A percentile compares a stretch with the other conserved stretches of the same genome.
Conservation (phyloP, 768 basidiomycete genomes). For the Flagelloscypha sp. region DNA sequence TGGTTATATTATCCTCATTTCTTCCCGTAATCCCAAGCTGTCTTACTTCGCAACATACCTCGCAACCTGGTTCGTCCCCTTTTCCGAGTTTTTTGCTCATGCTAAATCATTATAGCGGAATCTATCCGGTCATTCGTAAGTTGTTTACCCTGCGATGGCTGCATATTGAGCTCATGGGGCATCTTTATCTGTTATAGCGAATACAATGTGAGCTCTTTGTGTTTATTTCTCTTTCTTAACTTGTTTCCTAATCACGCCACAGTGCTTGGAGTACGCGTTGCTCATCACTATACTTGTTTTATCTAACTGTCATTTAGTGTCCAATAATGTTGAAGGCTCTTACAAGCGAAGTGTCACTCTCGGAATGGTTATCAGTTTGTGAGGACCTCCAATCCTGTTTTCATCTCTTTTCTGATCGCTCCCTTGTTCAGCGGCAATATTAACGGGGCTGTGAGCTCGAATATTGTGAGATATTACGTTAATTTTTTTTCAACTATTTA, state of each 20-base stretch:
- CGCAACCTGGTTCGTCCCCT: slow-evolving; percentile 48
- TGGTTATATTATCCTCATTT: slow-evolving; percentile 66
- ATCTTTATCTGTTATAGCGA: slow-evolving; percentile 38
- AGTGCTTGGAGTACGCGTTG: slow-evolving; percentile 30
- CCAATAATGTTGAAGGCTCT: slow-evolving; percentile 66
- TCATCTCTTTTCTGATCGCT: not conserved
- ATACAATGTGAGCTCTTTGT: slow-evolving; percentile 38
- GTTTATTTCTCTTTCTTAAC: not conserved
- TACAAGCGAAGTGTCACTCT: slow-evolving; percentile 70
- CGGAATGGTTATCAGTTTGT: slow-evolving; percentile 64
- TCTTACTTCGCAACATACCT: slow-evolving; percentile 69
- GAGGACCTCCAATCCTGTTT: slow-evolving; percentile 14
- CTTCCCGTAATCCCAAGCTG: slow-evolving; percentile 50
- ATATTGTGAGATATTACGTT: slow-evolving; percentile 44
- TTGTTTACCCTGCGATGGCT: too few species aligned
- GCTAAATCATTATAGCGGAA: slow-evolving; percentile 37
- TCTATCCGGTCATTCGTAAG: slow-evolving; percentile 68
- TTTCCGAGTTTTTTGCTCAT: not conserved
- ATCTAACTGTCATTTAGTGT: slow-evolving; percentile 27
- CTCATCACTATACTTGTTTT: not conserved
- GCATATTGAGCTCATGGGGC: too few species aligned
- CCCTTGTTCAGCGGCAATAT: slow-evolving; percentile 47
- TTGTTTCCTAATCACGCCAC: not conserved
- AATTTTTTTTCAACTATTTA: not conserved
- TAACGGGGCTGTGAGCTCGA: slow-evolving; percentile 71